Percentiles rank a stretch among this genome's conserved stretches.
These are phyloP conservation scores for Mucor sp. DNA, from an alignment of 371 early-diverging fungal genomes.

Conservation along the genomic window DNA sequence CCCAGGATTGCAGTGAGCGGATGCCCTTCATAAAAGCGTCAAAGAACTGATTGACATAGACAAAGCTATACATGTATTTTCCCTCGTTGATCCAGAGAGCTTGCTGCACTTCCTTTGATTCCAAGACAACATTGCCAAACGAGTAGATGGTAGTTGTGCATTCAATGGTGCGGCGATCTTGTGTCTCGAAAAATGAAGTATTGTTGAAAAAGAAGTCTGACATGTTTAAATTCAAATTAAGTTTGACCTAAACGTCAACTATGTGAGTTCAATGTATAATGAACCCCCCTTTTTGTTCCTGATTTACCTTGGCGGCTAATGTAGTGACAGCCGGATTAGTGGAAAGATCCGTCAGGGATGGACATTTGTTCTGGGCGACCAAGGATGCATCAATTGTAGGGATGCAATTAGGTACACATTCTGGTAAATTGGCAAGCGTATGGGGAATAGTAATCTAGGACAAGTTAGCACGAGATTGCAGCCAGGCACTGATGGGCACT, in stretches of 20 bases:
- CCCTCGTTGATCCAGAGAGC: slow-evolving; percentile 45
- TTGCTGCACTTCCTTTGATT: slow-evolving; percentile 60
- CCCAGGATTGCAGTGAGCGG: slow-evolving; percentile 46
- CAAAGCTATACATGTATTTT: slow-evolving; percentile 55
- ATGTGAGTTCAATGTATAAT: not conserved
- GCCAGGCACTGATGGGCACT: not conserved
- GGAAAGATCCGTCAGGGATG: slow-evolving; percentile 25
- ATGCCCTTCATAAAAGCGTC: slow-evolving; percentile 59
- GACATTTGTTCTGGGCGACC: slow-evolving; percentile 37
- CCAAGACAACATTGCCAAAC: slow-evolving; percentile 63
- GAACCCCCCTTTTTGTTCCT: not conserved
- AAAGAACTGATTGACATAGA: slow-evolving; percentile 65
- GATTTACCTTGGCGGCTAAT: slow-evolving; percentile 30
- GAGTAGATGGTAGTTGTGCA: slow-evolving; percentile 68
- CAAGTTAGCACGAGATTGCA: not conserved
- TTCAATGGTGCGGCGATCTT: slow-evolving; percentile 51
- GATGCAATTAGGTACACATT: slow-evolving; percentile 43
- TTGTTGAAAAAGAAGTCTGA: slow-evolving; percentile 49
- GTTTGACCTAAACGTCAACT: slow-evolving; percentile 17
- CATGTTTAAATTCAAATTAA: slow-evolving; percentile 45
- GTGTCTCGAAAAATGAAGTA: slow-evolving; percentile 56
- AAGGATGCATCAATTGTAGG: slow-evolving; percentile 20
- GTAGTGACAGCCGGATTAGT: slow-evolving; percentile 8
- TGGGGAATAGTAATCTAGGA: slow-evolving; percentile 31
- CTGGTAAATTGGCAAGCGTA: slow-evolving; percentile 43